Evolutionary conservation across 2,329 filamentous ascomycete species (phyloP).

Genomic region (Penicillium sp.): DNA sequence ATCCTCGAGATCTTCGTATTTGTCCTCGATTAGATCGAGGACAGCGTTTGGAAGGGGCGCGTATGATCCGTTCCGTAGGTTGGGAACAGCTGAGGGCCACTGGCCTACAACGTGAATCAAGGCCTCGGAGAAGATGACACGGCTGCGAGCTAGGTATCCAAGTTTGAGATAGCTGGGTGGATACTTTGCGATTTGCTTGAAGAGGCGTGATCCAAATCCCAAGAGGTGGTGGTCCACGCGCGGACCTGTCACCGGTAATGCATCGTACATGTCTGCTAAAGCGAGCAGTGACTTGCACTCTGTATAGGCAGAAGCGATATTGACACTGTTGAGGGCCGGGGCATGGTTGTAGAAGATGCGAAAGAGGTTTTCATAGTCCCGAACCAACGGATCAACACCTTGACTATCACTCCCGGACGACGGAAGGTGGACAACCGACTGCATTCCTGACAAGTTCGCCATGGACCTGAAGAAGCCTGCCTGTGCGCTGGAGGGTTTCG

Average conservation of each 20-base stretch:
- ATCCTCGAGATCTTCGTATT: conserved; percentile 87
- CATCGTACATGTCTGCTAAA: conserved; percentile 93
- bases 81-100: conserved; percentile 79
- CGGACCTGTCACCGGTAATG: conserved; percentile 79
- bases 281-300: conserved; percentile 88
- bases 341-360: conserved; percentile 94
- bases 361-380: conserved; percentile 94
- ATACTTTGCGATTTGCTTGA: conserved; percentile 96
- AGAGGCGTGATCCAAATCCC: conserved; percentile 84
- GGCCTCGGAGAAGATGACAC: conserved; percentile 81
- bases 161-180: conserved; percentile 88
- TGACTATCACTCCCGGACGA: conserved; percentile 53
- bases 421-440: conserved; percentile 53
- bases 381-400: conserved; percentile 70
- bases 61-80: conserved; percentile 59
- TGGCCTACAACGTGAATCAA: conserved; percentile 92
- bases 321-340: conserved; percentile 75
- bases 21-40: conserved; percentile 88
- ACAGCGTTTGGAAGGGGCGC: conserved; percentile 68
- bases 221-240: conserved; percentile 91
- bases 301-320: conserved; percentile 88
- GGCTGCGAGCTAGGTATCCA: conserved; percentile 78
- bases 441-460: conserved; percentile 66
- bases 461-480: conserved; percentile 83
- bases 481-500: conserved; percentile 60